Conservation (phyloP, 169 alveolate genomes). For the Theileria equi region DNA sequence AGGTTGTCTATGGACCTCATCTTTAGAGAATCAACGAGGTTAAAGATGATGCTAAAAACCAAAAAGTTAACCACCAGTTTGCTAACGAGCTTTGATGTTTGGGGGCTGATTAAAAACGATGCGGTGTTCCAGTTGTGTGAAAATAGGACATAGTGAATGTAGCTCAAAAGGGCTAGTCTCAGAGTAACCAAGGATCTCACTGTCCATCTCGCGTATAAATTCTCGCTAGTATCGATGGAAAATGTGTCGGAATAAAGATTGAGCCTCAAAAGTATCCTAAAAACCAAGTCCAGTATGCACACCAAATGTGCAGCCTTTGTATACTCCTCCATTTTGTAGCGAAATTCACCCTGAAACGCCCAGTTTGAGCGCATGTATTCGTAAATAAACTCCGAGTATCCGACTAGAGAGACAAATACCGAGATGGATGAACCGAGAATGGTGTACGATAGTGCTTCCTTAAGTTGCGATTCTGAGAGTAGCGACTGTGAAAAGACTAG, state of each 20-base stretch:
- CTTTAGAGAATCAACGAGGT: conserved; percentile 9
- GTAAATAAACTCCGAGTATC: neutral
- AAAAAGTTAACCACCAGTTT: conserved; percentile 2
- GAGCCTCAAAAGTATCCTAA: neutral
- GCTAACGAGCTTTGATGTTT: conserved; percentile 8
- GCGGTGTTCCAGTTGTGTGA: conserved; percentile 56
- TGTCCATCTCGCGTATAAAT: too few species aligned
- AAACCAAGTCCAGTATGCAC: conserved; percentile 9
- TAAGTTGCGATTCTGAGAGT: too few species aligned
- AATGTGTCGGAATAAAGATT: neutral
- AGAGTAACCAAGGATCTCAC: too few species aligned
- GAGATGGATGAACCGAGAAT: too few species aligned
- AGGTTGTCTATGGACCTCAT: conserved; percentile 20
- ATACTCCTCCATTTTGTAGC: conserved; percentile 8
- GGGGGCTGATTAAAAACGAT: conserved; percentile 30
- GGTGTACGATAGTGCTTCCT: too few species aligned
- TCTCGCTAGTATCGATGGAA: too few species aligned
- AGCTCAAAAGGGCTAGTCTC: conserved; percentile 28
- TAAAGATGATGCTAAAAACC: conserved; percentile 2
- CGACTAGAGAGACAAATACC: too few species aligned
- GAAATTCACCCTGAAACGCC: conserved; percentile 65
- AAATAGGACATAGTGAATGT: conserved; percentile 31
- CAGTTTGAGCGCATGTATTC: conserved; percentile 28
- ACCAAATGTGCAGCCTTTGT: neutral
- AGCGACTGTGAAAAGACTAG: neutral